Evolutionary conservation across 768 basidiomycete genomes (phyloP).

Genomic region (Lentinula boryana): DNA sequence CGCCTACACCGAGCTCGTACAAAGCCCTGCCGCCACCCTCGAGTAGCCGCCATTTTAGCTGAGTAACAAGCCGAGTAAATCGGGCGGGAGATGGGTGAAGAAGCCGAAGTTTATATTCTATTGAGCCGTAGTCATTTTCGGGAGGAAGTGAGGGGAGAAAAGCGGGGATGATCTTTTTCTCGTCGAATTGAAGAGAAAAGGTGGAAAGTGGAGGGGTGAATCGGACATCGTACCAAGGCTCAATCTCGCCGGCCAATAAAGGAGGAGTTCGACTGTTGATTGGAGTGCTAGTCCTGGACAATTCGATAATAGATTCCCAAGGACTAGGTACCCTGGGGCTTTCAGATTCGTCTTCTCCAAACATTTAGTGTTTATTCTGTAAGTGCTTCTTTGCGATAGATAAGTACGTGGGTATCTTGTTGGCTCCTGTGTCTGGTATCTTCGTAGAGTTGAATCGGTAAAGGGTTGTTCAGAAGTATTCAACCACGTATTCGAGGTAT

Average conservation of each 20-base stretch:
- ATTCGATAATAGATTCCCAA: slow-evolving; percentile 71
- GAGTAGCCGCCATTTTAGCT: slow-evolving; percentile 91
- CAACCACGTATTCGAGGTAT: slow-evolving; percentile 49
- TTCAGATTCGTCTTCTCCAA: slow-evolving; percentile 79
- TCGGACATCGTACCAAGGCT: too few relatives aligned
- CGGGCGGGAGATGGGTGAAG: slow-evolving; percentile 71
- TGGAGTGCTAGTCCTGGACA: slow-evolving; percentile 12
- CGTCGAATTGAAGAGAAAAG: slow-evolving; percentile 16
- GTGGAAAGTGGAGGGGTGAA: slow-evolving; percentile 19
- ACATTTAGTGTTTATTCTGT: slow-evolving; percentile 40
- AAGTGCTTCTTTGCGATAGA: background rate
- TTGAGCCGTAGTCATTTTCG: slow-evolving; percentile 80
- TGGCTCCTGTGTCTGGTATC: background rate
- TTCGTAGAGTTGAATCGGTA: background rate
- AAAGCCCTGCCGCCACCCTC: slow-evolving; percentile 82
- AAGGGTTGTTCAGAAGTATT: background rate
- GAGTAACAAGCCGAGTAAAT: slow-evolving; percentile 82
- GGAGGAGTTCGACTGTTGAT: slow-evolving; percentile 4
- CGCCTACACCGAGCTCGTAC: slow-evolving; percentile 76
- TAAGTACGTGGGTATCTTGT: slow-evolving; percentile 3
- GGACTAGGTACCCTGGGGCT: slow-evolving; percentile 75
- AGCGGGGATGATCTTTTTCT: slow-evolving; percentile 11
- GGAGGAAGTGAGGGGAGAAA: slow-evolving; percentile 5
- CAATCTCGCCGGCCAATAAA: slow-evolving; percentile 16
- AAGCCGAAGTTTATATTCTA: slow-evolving; percentile 93